Percentiles rank a stretch among this genome's conserved stretches.
phyloP scores from a whole-genome alignment of 495 filamentous ascomycete genomes.

The Xylaria nigripes region DNA sequence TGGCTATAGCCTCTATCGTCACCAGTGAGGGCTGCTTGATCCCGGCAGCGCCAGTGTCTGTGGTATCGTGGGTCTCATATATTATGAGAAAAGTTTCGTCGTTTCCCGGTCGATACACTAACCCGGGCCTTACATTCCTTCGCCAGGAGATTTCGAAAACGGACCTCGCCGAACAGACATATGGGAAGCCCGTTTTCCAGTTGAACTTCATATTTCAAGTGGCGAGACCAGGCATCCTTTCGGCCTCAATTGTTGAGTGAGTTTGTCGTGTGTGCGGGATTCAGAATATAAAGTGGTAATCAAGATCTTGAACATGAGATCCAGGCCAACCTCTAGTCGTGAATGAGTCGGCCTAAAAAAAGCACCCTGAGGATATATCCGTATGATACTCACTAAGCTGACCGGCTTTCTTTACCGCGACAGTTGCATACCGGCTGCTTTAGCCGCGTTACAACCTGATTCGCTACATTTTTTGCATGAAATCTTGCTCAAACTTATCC shows the following conservation, averaged over 20 bases:
- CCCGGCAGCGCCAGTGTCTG: slow-evolving; percentile 32
- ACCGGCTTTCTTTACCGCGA: slow-evolving; percentile 39
- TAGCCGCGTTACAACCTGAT: slow-evolving; percentile 81
- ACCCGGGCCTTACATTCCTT: slow-evolving; percentile 81
- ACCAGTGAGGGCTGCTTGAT: slow-evolving; percentile 51
- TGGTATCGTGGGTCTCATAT: slow-evolving; percentile 57
- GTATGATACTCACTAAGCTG: too few relatives aligned
- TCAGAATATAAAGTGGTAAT: too few relatives aligned
- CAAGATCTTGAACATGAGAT: too few relatives aligned
- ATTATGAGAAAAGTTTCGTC: slow-evolving; percentile 57
- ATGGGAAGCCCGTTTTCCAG: slow-evolving; percentile 42
- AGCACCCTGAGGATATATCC: too few relatives aligned
- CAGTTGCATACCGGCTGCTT: slow-evolving; percentile 77
- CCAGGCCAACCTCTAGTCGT: too few relatives aligned
- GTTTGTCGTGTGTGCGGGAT: too few relatives aligned
- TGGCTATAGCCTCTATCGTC: slow-evolving; percentile 76
- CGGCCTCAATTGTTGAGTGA: too few relatives aligned
- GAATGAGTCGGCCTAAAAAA: too few relatives aligned
- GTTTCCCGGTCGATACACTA: slow-evolving; percentile 95
- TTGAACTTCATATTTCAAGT: slow-evolving; percentile 64
- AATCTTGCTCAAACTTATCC: slow-evolving; percentile 65
- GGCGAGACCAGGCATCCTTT: too few relatives aligned
- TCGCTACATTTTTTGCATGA: slow-evolving; percentile 78
- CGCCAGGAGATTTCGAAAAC: slow-evolving; percentile 60
- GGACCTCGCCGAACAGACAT: slow-evolving; percentile 42